Conservation (phyloP, 148 eudicot species). For the Amaranthus hypochondriacus region DNA sequence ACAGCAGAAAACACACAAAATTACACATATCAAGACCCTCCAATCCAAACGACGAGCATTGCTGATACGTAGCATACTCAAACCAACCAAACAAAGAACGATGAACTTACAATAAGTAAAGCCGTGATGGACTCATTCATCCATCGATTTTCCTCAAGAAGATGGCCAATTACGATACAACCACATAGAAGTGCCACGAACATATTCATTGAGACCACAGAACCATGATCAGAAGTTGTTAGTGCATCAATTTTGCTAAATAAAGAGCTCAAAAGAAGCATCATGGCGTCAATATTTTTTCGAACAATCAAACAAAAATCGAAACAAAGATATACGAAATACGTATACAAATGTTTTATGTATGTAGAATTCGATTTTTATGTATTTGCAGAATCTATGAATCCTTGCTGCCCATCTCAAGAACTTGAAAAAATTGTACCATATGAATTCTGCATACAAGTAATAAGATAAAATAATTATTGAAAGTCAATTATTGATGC, state of each 20-base stretch:
- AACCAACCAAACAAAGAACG: background rate
- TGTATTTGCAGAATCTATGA: constrained; percentile 11
- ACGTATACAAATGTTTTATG: background rate
- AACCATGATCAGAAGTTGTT: constrained; percentile 50
- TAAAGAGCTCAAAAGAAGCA: constrained; percentile 25
- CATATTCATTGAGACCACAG: constrained; percentile 61
- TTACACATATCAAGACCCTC: background rate
- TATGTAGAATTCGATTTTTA: constrained; percentile 6
- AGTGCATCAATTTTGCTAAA: constrained; percentile 29
- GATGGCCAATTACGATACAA: constrained; percentile 67
- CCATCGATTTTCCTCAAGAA: constrained; percentile 71
- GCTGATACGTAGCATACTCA: background rate
- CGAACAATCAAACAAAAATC: background rate
- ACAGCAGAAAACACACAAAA: constrained; percentile 15
- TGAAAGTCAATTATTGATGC: background rate
- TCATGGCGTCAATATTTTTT: constrained; percentile 26
- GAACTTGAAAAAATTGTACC: constrained; percentile 23
- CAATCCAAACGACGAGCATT: background rate
- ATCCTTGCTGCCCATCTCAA: constrained; percentile 26
- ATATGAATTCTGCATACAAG: constrained; percentile 31
- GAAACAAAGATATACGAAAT: background rate
- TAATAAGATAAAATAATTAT: background rate
- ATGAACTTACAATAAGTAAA: constrained; percentile 44
- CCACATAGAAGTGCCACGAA: constrained; percentile 64
- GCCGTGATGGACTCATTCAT: constrained; percentile 69